Conservation (phyloP, 495 filamentous ascomycete genomes). For the Filosporella fistucella region DNA sequence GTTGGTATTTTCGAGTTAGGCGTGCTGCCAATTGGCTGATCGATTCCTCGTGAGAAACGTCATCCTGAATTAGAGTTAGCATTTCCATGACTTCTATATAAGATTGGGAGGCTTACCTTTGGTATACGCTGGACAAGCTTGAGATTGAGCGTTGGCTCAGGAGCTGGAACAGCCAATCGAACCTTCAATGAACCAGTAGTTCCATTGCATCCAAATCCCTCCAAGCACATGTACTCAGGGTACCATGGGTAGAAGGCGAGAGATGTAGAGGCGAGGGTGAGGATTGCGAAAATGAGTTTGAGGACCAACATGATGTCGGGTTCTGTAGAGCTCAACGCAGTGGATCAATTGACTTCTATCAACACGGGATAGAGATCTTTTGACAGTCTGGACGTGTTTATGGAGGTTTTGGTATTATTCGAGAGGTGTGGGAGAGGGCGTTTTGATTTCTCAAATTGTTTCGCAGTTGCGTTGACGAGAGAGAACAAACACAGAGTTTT, state of each 20-base stretch:
- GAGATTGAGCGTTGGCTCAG: background rate
- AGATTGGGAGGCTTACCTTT: constrained; percentile 1
- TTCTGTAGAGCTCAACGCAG: background rate
- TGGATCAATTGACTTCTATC: background rate
- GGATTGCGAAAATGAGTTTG: background rate
- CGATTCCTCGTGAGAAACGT: constrained; percentile 11
- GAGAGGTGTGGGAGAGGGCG: background rate
- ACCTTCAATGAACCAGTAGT: background rate
- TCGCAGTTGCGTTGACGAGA: too few species aligned
- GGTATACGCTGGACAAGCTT: constrained; percentile 19
- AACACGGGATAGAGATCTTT: background rate
- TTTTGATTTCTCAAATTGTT: too few species aligned
- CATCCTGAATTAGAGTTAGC: background rate
- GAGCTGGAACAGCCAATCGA: background rate
- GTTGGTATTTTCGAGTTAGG: constrained; percentile 18
- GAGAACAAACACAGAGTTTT: too few species aligned
- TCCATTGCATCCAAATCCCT: too few species aligned
- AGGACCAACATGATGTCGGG: constrained; percentile 5
- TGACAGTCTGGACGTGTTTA: background rate
- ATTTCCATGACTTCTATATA: too few species aligned
- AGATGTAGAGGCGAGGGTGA: background rate
- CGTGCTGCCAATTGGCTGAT: constrained; percentile 7
- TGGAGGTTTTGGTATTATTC: background rate
- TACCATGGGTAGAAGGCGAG: constrained; percentile 29
- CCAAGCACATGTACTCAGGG: constrained; percentile 13